Evolutionary conservation across 352 stramenopile genomes (phyloP).

Genomic region (Globisporangium barbulae): DNA sequence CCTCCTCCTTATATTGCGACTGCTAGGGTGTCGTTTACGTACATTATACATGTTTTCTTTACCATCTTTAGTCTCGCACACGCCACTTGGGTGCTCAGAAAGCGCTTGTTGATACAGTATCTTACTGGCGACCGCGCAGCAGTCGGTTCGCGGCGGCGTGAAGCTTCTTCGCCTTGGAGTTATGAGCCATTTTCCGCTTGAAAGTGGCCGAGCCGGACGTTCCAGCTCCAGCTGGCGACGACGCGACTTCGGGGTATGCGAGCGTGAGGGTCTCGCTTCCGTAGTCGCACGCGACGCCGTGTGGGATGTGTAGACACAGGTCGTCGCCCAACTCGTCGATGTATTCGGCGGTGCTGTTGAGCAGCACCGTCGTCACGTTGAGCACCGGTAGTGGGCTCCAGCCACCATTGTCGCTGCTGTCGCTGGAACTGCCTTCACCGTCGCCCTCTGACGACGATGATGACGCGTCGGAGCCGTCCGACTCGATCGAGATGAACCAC

Average conservation of each 20-base stretch:
- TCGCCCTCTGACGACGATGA: not conserved
- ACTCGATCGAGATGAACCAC: not conserved
- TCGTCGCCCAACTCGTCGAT: not conserved
- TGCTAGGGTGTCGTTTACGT: too few relatives aligned
- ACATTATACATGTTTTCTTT: too few relatives aligned
- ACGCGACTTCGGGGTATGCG: constrained; percentile 4
- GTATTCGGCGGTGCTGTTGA: not conserved
- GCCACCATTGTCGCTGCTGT: not conserved
- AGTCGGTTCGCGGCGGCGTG: not conserved
- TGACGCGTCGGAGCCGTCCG: not conserved
- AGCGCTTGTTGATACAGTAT: too few relatives aligned
- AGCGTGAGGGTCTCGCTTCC: not conserved
- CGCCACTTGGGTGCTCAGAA: too few relatives aligned
- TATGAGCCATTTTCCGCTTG: not conserved
- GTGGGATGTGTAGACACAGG: constrained; percentile 13
- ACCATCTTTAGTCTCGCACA: too few relatives aligned
- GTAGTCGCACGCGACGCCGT: constrained; percentile 13
- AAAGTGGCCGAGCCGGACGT: not conserved
- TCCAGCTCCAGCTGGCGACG: not conserved
- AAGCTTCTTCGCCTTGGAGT: not conserved
- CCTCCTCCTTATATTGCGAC: too few relatives aligned
- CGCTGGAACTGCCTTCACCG: not conserved
- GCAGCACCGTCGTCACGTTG: not conserved
- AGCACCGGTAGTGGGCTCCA: not conserved
- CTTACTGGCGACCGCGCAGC: not conserved